phyloP scores from a whole-genome alignment of 2,329 filamentous ascomycete genomes.

The Purpureocillium takamizusanense region DNA sequence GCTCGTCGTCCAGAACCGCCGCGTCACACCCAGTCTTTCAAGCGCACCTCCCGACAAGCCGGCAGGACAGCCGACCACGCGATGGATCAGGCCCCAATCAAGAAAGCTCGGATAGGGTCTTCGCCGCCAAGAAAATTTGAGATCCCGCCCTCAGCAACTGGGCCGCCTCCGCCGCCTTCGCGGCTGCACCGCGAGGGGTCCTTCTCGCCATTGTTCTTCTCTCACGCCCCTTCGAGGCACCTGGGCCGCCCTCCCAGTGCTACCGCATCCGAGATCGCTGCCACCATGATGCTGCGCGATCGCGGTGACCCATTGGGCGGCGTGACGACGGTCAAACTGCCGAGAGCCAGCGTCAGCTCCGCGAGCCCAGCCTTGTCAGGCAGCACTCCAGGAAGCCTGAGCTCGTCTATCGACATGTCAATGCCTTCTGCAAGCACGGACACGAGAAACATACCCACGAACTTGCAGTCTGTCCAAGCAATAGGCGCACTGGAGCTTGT shows the following conservation, averaged over 20 bases:
- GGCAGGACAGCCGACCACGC: conserved; percentile 11
- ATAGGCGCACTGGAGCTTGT: conserved; percentile 64
- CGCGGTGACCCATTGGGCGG: conserved; percentile 31
- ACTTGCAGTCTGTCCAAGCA: conserved; percentile 48
- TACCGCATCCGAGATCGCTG: conserved; percentile 30
- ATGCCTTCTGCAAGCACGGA: conserved; percentile 44
- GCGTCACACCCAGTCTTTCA: conserved; percentile 12
- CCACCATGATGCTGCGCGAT: conserved; percentile 37
- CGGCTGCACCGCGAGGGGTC: conserved; percentile 23
- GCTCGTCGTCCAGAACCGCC: neutral
- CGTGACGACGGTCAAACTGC: conserved; percentile 46
- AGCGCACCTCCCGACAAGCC: conserved; percentile 14
- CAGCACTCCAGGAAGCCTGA: conserved; percentile 43
- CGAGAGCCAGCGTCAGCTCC: conserved; percentile 41
- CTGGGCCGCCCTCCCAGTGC: conserved; percentile 26
- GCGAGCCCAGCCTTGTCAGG: conserved; percentile 37
- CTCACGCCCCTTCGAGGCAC: conserved; percentile 29
- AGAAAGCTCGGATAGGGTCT: conserved; percentile 39
- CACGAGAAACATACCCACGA: conserved; percentile 33
- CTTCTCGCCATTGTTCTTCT: conserved; percentile 46
- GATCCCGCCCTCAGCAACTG: conserved; percentile 22
- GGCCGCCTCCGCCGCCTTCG: conserved; percentile 10
- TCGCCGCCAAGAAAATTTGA: conserved; percentile 36
- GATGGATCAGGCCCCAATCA: conserved; percentile 28
- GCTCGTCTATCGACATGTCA: conserved; percentile 44